phyloP scores from a whole-genome alignment of 2,329 filamentous ascomycete genomes.

The Fusarium globosum region DNA sequence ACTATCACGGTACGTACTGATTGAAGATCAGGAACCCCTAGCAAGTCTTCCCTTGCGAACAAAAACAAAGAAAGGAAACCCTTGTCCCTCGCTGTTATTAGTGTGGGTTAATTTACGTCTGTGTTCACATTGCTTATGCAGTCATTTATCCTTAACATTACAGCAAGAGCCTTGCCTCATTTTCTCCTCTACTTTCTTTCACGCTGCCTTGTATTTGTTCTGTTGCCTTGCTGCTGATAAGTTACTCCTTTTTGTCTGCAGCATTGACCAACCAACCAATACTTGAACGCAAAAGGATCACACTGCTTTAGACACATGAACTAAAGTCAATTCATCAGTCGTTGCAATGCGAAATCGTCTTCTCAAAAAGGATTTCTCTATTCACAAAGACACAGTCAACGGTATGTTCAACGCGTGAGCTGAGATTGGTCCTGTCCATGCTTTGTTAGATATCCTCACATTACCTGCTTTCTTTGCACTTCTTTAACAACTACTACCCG shows the following conservation, averaged over 20 bases:
- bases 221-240: not conserved
- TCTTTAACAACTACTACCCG: constrained; percentile 4
- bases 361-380: constrained; percentile 50
- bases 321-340: not conserved
- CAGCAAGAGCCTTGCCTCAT: constrained; percentile 1
- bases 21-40: constrained; percentile 19
- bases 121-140: constrained; percentile 20
- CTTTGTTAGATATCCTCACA: not conserved
- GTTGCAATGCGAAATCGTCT: constrained; percentile 49
- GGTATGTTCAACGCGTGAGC: constrained; percentile 31
- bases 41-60: constrained; percentile 16
- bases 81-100: not conserved
- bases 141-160: constrained; percentile 3
- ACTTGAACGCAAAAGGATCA: not conserved
- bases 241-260: constrained; percentile 4
- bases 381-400: constrained; percentile 48
- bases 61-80: constrained; percentile 12
- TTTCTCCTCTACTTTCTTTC: not conserved
- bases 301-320: not conserved
- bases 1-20: constrained; percentile 7
- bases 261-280: constrained; percentile 27
- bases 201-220: not conserved
- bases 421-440: not conserved
- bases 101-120: constrained; percentile 1
- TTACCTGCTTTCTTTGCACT: constrained; percentile 11